These are phyloP conservation scores for Metschnikowia cerradonensis DNA, from an alignment of 805 yeast genomes.

Conservation along the genomic window DNA sequence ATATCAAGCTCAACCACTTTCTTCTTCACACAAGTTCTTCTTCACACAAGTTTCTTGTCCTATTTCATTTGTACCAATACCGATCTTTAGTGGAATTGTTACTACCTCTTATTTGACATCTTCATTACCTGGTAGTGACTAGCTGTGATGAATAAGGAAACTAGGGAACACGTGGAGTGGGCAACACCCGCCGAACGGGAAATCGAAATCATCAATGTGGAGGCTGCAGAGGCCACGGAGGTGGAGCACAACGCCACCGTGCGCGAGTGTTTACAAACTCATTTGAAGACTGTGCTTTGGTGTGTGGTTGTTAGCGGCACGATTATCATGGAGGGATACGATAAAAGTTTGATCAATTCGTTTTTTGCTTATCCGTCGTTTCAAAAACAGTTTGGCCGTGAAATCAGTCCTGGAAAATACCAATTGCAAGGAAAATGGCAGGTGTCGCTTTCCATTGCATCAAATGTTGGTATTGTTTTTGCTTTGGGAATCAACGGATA, in stretches of 20 bases:
- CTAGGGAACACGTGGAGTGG: too few species aligned
- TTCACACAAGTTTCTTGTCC: too few species aligned
- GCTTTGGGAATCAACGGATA: conserved; percentile 43
- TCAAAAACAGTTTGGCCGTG: conserved; percentile 7
- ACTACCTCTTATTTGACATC: too few species aligned
- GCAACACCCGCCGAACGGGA: not conserved
- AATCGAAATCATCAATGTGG: conserved; percentile 4
- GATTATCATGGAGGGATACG: conserved; percentile 13
- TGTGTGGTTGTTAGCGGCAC: conserved; percentile 8
- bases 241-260: conserved; percentile 19
- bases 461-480: conserved; percentile 28
- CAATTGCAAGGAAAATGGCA: conserved; percentile 20
- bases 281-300: conserved; percentile 12
- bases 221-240: conserved; percentile 21
- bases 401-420: not conserved
- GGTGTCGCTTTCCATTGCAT: conserved; percentile 15
- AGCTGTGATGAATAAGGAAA: too few species aligned
- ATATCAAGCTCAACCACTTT: too few species aligned
- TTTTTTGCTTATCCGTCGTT: conserved; percentile 11
- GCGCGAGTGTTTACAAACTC: conserved; percentile 8
- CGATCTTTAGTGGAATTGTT: too few species aligned
- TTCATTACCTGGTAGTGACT: too few species aligned
- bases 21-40: too few species aligned
- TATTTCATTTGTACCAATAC: too few species aligned
- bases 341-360: conserved; percentile 10